Evolutionary conservation across 768 basidiomycete species (phyloP).

Genomic region (Suillus tomentosus): DNA sequence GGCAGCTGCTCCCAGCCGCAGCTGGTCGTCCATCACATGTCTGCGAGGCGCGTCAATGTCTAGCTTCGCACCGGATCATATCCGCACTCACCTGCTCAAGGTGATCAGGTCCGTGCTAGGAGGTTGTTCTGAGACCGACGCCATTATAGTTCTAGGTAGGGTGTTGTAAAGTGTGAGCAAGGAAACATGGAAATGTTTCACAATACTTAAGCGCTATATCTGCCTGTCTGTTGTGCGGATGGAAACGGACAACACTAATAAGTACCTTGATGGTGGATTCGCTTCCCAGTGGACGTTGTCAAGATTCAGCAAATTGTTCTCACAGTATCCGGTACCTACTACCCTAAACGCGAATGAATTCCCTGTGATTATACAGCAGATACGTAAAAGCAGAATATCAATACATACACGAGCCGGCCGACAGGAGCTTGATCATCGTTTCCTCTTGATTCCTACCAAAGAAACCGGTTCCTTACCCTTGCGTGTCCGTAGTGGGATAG

Average conservation of each 20-base stretch:
- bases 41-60: constrained; percentile 38
- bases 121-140: constrained; percentile 51
- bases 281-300: constrained; percentile 3
- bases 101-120: constrained; percentile 90
- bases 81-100: constrained; percentile 71
- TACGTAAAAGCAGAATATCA: constrained; percentile 12
- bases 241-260: constrained; percentile 20
- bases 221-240: constrained; percentile 15
- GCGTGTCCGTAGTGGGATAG: constrained; percentile 68
- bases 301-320: constrained; percentile 17
- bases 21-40: constrained; percentile 86
- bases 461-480: constrained; percentile 57
- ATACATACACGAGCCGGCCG: constrained; percentile 5
- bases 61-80: background rate
- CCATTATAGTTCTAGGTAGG: constrained; percentile 25
- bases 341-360: constrained; percentile 8
- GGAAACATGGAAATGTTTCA: constrained; percentile 12
- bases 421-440: constrained; percentile 45
- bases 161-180: constrained; percentile 8
- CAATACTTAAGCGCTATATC: constrained; percentile 5
- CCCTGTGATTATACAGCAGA: constrained; percentile 20
- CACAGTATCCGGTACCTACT: constrained; percentile 28
- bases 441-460: constrained; percentile 59
- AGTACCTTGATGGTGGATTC: constrained; percentile 5
- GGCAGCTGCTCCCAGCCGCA: constrained; percentile 77